A percentile compares a stretch with the other conserved stretches of the same genome.
Evolutionary conservation across 805 yeast species (phyloP).

Genomic region (Yarrowia sp.): DNA sequence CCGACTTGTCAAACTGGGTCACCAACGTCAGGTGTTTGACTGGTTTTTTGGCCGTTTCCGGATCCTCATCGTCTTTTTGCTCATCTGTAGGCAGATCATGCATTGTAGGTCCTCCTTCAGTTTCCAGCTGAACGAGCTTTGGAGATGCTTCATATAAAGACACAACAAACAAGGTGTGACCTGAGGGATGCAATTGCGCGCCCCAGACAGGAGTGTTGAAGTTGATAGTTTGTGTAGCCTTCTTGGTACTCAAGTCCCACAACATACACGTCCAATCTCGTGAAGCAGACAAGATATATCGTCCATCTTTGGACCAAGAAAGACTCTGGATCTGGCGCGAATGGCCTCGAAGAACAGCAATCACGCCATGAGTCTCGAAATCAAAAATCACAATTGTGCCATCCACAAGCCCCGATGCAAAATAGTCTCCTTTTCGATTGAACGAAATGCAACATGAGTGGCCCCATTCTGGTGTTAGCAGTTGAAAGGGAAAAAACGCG

Average conservation of each 20-base stretch:
- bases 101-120: constrained; percentile 28
- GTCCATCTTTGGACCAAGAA: constrained; percentile 71
- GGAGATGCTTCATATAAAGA: constrained; percentile 64
- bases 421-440: constrained; percentile 74
- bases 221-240: constrained; percentile 44
- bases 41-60: constrained; percentile 23
- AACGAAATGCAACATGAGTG: constrained; percentile 65
- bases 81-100: constrained; percentile 18
- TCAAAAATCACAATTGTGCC: constrained; percentile 76
- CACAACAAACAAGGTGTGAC: constrained; percentile 50
- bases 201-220: constrained; percentile 76
- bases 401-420: constrained; percentile 74
- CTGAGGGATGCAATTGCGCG: constrained; percentile 53
- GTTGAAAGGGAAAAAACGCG: background rate
- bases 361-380: constrained; percentile 58
- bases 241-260: constrained; percentile 64
- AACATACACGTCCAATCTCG: constrained; percentile 78
- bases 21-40: constrained; percentile 47
- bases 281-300: constrained; percentile 64
- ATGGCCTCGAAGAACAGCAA: constrained; percentile 62
- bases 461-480: constrained; percentile 34
- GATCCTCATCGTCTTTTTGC: background rate
- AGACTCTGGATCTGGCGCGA: constrained; percentile 65
- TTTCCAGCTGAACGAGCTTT: constrained; percentile 44
- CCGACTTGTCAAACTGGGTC: constrained; percentile 51